These are phyloP conservation scores for Polytrichum formosum DNA, from an alignment of 225 moss, liverwort and hornwort species.

Conservation along the genomic window DNA sequence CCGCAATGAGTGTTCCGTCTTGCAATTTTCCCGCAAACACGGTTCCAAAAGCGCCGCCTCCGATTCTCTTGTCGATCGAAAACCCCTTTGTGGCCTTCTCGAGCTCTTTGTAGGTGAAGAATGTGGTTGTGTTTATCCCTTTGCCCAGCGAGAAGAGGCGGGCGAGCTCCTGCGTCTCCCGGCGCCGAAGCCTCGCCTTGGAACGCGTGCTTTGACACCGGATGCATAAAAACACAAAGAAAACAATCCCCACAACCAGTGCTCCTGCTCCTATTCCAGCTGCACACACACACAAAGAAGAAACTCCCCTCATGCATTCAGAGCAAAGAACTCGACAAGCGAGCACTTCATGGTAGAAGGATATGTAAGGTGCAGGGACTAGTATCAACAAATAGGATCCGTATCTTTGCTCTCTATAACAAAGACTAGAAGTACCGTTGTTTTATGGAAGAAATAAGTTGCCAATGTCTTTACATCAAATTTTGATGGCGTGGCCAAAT, in stretches of 20 bases:
- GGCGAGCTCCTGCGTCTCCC: conserved; percentile 7
- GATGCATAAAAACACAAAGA: neutral
- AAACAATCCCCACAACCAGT: conserved; percentile 1
- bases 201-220: neutral
- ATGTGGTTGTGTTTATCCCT: conserved; percentile 4
- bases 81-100: conserved; percentile 27
- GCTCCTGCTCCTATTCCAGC: conserved; percentile 8
- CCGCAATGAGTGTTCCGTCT: conserved; percentile 23
- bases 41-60: conserved; percentile 21
- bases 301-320: neutral
- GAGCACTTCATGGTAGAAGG: neutral
- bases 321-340: neutral
- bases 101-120: conserved; percentile 25
- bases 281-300: neutral
- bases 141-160: conserved; percentile 12
- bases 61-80: conserved; percentile 8
- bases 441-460: too few relatives aligned
- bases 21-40: conserved; percentile 30
- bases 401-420: too few relatives aligned
- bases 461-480: too few relatives aligned
- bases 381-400: neutral
- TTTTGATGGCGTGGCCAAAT: too few relatives aligned
- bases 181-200: neutral
- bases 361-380: neutral
- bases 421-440: too few relatives aligned